Conservation (phyloP, 2,329 filamentous ascomycete genomes). For the Pleoardoris graminearum region DNA sequence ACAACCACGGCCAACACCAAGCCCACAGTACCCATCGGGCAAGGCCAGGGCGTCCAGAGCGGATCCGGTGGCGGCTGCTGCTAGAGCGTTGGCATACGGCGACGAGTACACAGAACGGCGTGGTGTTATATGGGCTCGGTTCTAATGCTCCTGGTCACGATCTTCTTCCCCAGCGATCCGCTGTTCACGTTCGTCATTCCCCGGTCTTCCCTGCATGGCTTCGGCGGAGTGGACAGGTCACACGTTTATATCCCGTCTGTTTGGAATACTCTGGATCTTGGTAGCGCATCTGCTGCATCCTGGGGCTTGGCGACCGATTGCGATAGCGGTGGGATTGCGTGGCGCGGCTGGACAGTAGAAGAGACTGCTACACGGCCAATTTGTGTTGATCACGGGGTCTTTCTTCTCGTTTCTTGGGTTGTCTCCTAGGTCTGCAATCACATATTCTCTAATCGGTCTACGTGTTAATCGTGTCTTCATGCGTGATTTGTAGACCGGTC, state of each 20-base stretch:
- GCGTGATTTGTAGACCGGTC: too few species aligned
- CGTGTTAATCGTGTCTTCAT: neutral
- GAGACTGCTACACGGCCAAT: constrained; percentile 27
- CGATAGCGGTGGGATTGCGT: neutral
- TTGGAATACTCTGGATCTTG: constrained; percentile 34
- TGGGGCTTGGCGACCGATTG: constrained; percentile 17
- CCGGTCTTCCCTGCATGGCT: constrained; percentile 36
- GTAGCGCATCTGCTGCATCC: constrained; percentile 26
- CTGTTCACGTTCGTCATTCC: constrained; percentile 27
- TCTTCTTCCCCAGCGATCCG: constrained; percentile 22
- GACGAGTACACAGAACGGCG: constrained; percentile 30
- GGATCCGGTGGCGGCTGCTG: constrained; percentile 87
- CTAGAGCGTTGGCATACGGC: constrained; percentile 57
- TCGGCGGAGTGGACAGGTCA: constrained; percentile 32
- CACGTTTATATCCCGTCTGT: constrained; percentile 20
- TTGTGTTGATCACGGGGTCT: constrained; percentile 33
- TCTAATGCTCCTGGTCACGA: constrained; percentile 39
- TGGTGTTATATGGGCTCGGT: constrained; percentile 32
- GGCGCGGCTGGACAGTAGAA: constrained; percentile 13
- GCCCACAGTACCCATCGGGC: constrained; percentile 93
- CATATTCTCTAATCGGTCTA: constrained; percentile 13
- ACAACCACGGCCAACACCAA: constrained; percentile 98
- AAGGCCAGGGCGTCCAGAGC: constrained; percentile 90
- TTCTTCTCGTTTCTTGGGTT: constrained; percentile 28
- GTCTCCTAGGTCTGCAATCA: constrained; percentile 33